Percentiles rank a stretch among this genome's conserved stretches.
phyloP scores from a whole-genome alignment of 805 yeast species.

The Yueomyces sinensis region DNA sequence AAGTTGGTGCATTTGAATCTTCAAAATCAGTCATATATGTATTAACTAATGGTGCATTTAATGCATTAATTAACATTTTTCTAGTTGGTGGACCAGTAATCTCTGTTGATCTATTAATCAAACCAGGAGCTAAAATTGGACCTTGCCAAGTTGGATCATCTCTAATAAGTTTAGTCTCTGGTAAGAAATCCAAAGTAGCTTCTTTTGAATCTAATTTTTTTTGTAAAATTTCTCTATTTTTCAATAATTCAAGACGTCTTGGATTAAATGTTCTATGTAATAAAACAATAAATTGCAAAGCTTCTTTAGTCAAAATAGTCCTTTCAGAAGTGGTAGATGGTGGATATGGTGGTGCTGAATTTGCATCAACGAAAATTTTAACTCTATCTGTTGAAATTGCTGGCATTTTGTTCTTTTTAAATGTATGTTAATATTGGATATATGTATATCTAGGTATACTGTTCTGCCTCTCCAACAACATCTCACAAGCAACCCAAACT shows the following conservation, averaged over 20 bases:
- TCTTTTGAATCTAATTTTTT: slow-evolving; percentile 43
- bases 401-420: slow-evolving; percentile 8
- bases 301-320: slow-evolving; percentile 27
- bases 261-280: slow-evolving; percentile 61
- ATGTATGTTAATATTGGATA: too few relatives aligned
- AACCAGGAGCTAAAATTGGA: slow-evolving; percentile 46
- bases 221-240: slow-evolving; percentile 51
- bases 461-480: too few relatives aligned
- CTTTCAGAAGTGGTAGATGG: slow-evolving; percentile 29
- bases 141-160: slow-evolving; percentile 68
- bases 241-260: slow-evolving; percentile 44
- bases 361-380: slow-evolving; percentile 24
- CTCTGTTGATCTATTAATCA: slow-evolving; percentile 64
- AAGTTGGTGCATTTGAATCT: slow-evolving; percentile 75
- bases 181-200: slow-evolving; percentile 42
- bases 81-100: slow-evolving; percentile 82
- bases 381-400: slow-evolving; percentile 23
- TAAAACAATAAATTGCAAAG: slow-evolving; percentile 56
- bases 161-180: slow-evolving; percentile 58
- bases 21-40: slow-evolving; percentile 83
- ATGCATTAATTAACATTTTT: slow-evolving; percentile 72
- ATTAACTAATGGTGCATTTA: slow-evolving; percentile 58
- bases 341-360: slow-evolving; percentile 15
- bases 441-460: too few relatives aligned
- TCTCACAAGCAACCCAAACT: too few relatives aligned